Evolutionary conservation across 2,329 filamentous ascomycete genomes (phyloP).

Genomic region (Rugonectria rugulosa): DNA sequence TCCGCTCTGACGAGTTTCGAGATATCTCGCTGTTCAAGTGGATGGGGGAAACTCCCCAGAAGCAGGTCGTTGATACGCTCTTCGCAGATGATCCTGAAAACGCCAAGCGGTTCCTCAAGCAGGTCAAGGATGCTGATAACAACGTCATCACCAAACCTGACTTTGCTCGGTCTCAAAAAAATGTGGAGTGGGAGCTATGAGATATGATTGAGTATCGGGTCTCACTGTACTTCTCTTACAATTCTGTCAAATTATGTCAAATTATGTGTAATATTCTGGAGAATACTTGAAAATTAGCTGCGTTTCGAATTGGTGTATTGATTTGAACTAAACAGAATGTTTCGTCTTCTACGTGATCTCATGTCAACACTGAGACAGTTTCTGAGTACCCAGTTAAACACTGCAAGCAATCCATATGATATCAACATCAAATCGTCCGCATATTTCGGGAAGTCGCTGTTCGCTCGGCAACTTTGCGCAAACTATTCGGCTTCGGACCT

Average conservation of each 20-base stretch:
- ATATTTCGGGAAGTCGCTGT: no score
- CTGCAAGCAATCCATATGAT: no score
- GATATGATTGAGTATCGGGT: neutral
- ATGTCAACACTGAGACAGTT: no score
- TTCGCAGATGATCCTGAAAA: slow-evolving; percentile 68
- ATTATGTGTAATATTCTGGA: no score
- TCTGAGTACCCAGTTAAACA: no score
- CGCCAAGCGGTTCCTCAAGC: slow-evolving; percentile 68
- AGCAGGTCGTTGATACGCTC: slow-evolving; percentile 71
- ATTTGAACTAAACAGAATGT: no score
- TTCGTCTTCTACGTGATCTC: no score
- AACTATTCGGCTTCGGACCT: no score
- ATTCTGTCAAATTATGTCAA: neutral
- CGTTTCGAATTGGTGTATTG: no score
- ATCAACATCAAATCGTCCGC: no score
- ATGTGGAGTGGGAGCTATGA: slow-evolving; percentile 2
- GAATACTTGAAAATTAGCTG: no score
- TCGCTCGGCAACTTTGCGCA: no score
- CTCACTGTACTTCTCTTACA: neutral
- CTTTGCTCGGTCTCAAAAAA: slow-evolving; percentile 16
- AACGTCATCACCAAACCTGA: slow-evolving; percentile 56
- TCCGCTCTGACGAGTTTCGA: slow-evolving; percentile 74
- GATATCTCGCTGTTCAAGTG: slow-evolving; percentile 80
- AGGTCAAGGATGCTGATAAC: slow-evolving; percentile 68
- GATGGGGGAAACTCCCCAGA: slow-evolving; percentile 75